These are phyloP conservation scores for Talaromyces sp. DNA, from an alignment of 2,329 filamentous ascomycete genomes.

Conservation along the genomic window DNA sequence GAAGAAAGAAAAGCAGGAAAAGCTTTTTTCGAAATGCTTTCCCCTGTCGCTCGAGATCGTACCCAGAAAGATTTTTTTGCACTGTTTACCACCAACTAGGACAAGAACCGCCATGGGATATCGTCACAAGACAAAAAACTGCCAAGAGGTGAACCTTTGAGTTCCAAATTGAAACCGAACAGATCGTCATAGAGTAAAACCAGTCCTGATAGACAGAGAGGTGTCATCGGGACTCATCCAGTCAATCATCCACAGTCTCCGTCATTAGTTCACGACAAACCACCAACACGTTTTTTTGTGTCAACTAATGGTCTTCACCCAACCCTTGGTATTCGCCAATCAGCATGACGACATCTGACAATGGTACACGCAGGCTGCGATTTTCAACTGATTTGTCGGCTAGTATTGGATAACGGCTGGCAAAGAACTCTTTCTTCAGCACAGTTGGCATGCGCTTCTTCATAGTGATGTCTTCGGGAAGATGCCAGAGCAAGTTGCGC, in stretches of 20 bases:
- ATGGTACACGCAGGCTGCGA: slow-evolving; percentile 36
- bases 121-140: neutral
- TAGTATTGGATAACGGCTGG: slow-evolving; percentile 36
- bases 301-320: neutral
- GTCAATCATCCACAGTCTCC: neutral
- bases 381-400: slow-evolving; percentile 38
- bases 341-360: slow-evolving; percentile 40
- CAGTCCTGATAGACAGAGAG: neutral
- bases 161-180: neutral
- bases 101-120: neutral
- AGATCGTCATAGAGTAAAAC: neutral
- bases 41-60: neutral
- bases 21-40: neutral
- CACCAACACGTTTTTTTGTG: neutral
- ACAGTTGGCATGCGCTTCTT: slow-evolving; percentile 19
- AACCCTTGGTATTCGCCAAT: slow-evolving; percentile 23
- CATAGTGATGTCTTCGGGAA: slow-evolving; percentile 29
- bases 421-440: slow-evolving; percentile 34
- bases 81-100: neutral
- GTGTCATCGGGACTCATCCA: no score
- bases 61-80: neutral
- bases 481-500: slow-evolving; percentile 43
- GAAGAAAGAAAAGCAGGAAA: neutral
- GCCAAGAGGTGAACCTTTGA: neutral
- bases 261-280: neutral